phyloP scores from a whole-genome alignment of 2,329 filamentous ascomycete genomes.

The Dothistroma septosporum region DNA sequence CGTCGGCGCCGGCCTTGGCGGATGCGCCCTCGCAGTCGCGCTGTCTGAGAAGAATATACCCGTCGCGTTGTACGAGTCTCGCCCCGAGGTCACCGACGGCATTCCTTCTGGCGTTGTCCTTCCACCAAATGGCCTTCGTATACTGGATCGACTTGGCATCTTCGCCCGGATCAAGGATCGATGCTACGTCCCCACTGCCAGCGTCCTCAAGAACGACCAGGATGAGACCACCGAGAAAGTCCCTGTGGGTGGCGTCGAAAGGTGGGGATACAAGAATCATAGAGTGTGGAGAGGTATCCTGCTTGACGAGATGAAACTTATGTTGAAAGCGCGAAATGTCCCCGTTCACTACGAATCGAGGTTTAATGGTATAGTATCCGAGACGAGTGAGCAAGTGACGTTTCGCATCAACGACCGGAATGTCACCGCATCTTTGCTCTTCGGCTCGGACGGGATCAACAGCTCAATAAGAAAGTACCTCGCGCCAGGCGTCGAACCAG shows the following conservation, averaged over 20 bases:
- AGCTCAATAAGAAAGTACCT: conserved; percentile 36
- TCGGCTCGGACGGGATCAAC: conserved; percentile 29
- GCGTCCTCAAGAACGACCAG: conserved; percentile 44
- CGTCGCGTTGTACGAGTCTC: conserved; percentile 24
- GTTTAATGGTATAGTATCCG: conserved; percentile 40
- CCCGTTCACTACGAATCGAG: conserved; percentile 47
- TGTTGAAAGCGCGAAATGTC: conserved; percentile 42
- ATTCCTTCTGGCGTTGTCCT: conserved; percentile 46
- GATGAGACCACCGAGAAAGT: conserved; percentile 23
- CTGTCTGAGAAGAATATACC: conserved; percentile 19
- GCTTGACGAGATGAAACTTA: conserved; percentile 46
- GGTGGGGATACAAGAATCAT: conserved; percentile 47
- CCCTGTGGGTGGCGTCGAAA: conserved; percentile 31
- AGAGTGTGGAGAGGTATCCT: conserved; percentile 51
- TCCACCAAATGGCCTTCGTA: conserved; percentile 55
- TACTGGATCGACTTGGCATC: conserved; percentile 50
- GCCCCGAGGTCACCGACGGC: conserved; percentile 10
- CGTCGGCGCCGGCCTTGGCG: conserved; percentile 22
- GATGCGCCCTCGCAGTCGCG: conserved; percentile 24
- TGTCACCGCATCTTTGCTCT: conserved; percentile 19
- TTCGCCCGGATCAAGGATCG: conserved; percentile 45
- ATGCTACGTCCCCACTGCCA: conserved; percentile 50
- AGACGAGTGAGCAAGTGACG: conserved; percentile 5
- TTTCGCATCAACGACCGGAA: conserved; percentile 21
- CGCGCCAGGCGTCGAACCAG: conserved; percentile 19